Percentiles rank a stretch among this genome's conserved stretches.
phyloP scores from a whole-genome alignment of 2,329 filamentous ascomycete genomes.

The Trichoderma sp. region DNA sequence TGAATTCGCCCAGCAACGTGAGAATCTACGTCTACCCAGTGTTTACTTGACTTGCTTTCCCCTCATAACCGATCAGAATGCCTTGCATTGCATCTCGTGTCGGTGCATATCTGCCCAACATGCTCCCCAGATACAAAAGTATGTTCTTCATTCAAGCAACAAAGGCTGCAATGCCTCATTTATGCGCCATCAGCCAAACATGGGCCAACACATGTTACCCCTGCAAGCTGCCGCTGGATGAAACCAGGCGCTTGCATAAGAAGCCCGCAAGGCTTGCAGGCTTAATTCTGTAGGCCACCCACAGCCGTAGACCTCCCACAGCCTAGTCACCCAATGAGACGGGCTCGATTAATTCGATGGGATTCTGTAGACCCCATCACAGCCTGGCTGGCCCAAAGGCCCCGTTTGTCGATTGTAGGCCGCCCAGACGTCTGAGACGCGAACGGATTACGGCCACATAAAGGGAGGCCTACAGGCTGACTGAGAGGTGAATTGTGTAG shows the following conservation, averaged over 20 bases:
- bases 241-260: neutral
- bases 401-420: neutral
- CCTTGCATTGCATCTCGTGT: neutral
- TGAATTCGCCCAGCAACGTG: neutral
- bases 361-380: neutral
- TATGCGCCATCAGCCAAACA: neutral
- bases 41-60: neutral
- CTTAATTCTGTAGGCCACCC: neutral
- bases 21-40: neutral
- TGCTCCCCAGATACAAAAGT: neutral
- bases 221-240: neutral
- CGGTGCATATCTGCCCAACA: neutral
- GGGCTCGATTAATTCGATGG: neutral
- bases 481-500: neutral
- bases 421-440: neutral
- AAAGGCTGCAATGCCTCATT: neutral
- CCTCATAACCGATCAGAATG: neutral
- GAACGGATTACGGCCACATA: neutral
- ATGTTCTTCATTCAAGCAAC: neutral
- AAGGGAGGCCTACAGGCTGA: neutral
- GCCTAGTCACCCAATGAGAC: neutral
- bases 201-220: constrained; percentile 14
- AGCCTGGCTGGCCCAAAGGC: neutral
- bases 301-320: neutral
- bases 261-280: neutral